Percentiles rank a stretch among this genome's conserved stretches.
phyloP scores from a whole-genome alignment of 2,329 filamentous ascomycete genomes.

The Xylariaceae sp. region DNA sequence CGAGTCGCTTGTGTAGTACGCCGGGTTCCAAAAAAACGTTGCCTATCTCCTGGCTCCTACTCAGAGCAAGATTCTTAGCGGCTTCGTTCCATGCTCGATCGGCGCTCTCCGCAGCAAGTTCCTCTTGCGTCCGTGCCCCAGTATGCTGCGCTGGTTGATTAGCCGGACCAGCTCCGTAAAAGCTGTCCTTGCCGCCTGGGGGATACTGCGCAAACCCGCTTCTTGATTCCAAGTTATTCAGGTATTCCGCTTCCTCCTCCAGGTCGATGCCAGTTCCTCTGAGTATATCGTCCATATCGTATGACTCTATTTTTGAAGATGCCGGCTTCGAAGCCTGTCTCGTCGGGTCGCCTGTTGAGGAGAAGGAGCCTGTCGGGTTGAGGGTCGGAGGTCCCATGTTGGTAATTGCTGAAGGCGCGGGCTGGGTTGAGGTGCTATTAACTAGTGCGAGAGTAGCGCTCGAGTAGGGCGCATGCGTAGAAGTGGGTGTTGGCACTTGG shows the following conservation, averaged over 20 bases:
- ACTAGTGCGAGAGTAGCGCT: slow-evolving; percentile 35
- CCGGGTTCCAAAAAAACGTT: slow-evolving; percentile 73
- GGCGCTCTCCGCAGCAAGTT: slow-evolving; percentile 66
- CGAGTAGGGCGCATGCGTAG: slow-evolving; percentile 31
- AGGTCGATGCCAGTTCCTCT: slow-evolving; percentile 86
- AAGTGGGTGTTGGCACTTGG: slow-evolving; percentile 27
- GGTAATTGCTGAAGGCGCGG: slow-evolving; percentile 27
- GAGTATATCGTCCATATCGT: slow-evolving; percentile 82
- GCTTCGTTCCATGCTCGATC: slow-evolving; percentile 68
- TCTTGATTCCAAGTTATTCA: slow-evolving; percentile 65
- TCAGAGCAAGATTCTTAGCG: slow-evolving; percentile 61
- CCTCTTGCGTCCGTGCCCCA: slow-evolving; percentile 57
- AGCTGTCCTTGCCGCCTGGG: slow-evolving; percentile 57
- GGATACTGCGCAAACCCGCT: slow-evolving; percentile 59
- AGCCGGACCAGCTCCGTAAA: slow-evolving; percentile 67
- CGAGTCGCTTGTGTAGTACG: slow-evolving; percentile 59
- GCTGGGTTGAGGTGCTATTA: slow-evolving; percentile 7
- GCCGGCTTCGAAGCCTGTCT: slow-evolving; percentile 62
- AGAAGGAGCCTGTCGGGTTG: slow-evolving; percentile 26
- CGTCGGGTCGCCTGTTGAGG: slow-evolving; percentile 35
- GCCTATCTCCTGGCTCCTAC: slow-evolving; percentile 68
- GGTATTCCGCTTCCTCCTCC: slow-evolving; percentile 80
- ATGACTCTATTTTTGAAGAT: slow-evolving; percentile 63
- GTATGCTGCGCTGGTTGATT: slow-evolving; percentile 61
- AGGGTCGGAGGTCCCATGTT: slow-evolving; percentile 39